Base-by-base conservation (phyloP, 768 basidiomycete genomes). In the Termitomyces sp. region DNA sequence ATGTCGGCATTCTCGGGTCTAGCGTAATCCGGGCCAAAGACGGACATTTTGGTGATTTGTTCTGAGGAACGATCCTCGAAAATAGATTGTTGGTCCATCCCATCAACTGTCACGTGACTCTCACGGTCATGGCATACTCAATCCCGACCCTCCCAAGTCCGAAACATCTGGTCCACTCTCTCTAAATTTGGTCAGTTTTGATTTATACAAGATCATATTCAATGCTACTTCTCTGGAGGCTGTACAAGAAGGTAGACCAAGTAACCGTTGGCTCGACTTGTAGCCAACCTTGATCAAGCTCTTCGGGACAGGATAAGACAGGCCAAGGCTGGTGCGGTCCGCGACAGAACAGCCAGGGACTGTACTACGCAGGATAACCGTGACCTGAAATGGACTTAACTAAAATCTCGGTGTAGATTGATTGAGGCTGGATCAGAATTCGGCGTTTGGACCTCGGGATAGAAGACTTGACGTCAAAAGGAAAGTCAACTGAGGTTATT, bases 21-120 rank as follows among this genome's bases (percentile, higher is more conserved):
- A 38, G 16, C 23, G 6, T 14, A 29, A 51, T 25, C 37, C 37
- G 49, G 49, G n/a, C 46, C 32, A 32, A 27, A 17, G 16, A 27
- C 16, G 16, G 35, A 38, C 49, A 51, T 51, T 17, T 19, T 51
- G 49, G 35, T 16, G 35, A 14, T 49, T 43, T 23, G 23, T 23
- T 50, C 48, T 50, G 37, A 38, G 7, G 31, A 37, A 27, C 16
- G 23, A 49, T 21, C 49, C 49, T 38, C 37, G 38, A 6, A 27
- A 40, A 38, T 50, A 50, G 48, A 50, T 51, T 25, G n/a, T 27
- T 51, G 37, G 38, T 51, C 49, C 25, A 51, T 51, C 47, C n/a
- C n/a, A 48, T 34, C 35, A 29, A 27, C 7, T 12, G 7, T 29
- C 29, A 29, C 16, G 49, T 50, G 35, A 50, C 49, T 27, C 25